These are phyloP conservation scores for Murraya koenigii DNA, from an alignment of 345 rosid species.

Conservation along the genomic window DNA sequence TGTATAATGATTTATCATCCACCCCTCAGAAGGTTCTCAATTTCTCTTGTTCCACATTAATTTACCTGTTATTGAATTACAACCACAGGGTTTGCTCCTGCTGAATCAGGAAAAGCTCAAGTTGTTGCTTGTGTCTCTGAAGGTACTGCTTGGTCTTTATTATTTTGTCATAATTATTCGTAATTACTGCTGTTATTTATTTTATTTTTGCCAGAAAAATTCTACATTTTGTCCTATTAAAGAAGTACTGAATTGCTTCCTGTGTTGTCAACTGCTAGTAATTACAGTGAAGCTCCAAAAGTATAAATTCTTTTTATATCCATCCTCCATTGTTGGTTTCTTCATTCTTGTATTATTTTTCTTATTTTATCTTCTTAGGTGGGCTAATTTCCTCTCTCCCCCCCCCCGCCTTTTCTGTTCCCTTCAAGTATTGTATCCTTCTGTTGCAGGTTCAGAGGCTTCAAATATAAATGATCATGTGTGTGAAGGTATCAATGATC, in stretches of 20 bases:
- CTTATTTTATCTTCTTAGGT: not conserved
- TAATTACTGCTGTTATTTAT: not conserved
- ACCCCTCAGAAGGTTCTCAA: not conserved
- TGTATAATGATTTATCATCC: conserved; percentile 7
- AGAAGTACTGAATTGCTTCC: not conserved
- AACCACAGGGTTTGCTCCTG: conserved; percentile 65
- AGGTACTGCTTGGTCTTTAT: conserved; percentile 36
- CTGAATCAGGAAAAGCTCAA: conserved; percentile 48
- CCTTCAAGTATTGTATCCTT: not conserved
- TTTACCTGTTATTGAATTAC: conserved; percentile 1
- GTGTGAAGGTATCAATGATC: conserved; percentile 9
- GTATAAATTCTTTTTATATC: not conserved
- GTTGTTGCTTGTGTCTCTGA: conserved; percentile 38
- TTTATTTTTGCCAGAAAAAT: not conserved
- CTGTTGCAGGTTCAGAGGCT: conserved; percentile 14
- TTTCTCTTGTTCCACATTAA: not conserved
- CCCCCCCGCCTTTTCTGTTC: not conserved
- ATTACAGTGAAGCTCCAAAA: not conserved
- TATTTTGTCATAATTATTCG: not conserved
- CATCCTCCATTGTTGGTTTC: not conserved
- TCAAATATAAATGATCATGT: not conserved
- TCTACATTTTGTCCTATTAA: not conserved
- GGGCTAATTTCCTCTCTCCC: not conserved
- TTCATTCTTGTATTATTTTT: not conserved
- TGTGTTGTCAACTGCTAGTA: not conserved